These are phyloP conservation scores for Ustilago bromivora DNA, from an alignment of 1,284 basidiomycete species.

Conservation along the genomic window DNA sequence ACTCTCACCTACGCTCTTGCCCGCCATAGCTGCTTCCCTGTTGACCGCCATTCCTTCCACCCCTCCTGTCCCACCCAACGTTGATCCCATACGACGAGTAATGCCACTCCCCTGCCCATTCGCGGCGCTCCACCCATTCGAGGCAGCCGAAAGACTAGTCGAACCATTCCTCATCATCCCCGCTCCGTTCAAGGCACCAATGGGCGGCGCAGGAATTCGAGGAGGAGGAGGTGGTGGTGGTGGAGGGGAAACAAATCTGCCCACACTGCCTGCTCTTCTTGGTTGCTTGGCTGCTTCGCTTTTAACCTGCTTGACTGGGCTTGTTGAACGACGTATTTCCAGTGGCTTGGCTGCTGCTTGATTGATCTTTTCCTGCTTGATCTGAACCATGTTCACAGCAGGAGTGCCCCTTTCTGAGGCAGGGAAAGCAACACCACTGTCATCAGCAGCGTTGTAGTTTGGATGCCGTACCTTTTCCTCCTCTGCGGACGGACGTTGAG, in stretches of 20 bases:
- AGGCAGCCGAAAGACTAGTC: slow-evolving; percentile 26
- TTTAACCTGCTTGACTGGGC: slow-evolving; percentile 49
- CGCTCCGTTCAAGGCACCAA: background rate
- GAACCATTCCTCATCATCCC: slow-evolving; percentile 30
- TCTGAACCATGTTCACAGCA: background rate
- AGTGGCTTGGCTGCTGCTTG: background rate
- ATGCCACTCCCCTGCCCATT: no score
- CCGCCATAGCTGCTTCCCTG: background rate
- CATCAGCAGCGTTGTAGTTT: slow-evolving; percentile 27
- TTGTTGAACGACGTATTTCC: slow-evolving; percentile 39
- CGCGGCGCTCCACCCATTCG: background rate
- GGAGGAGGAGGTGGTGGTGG: background rate
- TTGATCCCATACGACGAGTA: background rate
- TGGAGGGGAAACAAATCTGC: slow-evolving; percentile 46
- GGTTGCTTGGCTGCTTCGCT: slow-evolving; percentile 19
- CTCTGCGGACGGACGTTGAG: background rate
- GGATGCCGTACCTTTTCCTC: slow-evolving; percentile 5
- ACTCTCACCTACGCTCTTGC: background rate
- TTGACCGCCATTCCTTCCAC: background rate
- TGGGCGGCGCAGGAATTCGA: background rate
- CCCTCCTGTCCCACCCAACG: background rate
- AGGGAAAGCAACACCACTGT: slow-evolving; percentile 39
- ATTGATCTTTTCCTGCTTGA: slow-evolving; percentile 31
- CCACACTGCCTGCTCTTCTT: slow-evolving; percentile 45
- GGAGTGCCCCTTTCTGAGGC: background rate